A percentile compares a stretch with the other conserved stretches of the same genome.
Conservation (phyloP, 2,329 filamentous ascomycete species). For the Diplodia seriata region DNA sequence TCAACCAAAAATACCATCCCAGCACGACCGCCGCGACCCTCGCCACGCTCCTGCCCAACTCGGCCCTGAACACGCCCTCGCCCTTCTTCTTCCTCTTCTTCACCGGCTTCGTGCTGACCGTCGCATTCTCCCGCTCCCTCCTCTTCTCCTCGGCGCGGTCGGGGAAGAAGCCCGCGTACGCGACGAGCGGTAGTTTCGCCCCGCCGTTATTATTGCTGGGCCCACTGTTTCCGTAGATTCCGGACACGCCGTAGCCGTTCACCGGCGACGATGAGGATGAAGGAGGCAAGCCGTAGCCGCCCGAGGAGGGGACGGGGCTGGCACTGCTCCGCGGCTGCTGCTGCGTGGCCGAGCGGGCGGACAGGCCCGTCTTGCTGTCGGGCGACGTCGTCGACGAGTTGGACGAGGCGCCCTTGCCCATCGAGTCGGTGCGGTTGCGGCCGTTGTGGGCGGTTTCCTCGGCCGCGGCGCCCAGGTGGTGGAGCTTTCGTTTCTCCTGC, state of each 20-base stretch:
- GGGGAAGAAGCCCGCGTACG: conserved; percentile 53
- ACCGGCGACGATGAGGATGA: conserved; percentile 3
- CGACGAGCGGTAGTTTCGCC: conserved; percentile 43
- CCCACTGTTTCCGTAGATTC: not conserved
- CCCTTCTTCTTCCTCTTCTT: conserved; percentile 42
- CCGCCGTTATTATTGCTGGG: conserved; percentile 35
- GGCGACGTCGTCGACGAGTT: conserved; percentile 43
- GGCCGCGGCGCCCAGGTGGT: conserved; percentile 11
- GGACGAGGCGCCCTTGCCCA: conserved; percentile 38
- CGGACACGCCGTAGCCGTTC: not conserved
- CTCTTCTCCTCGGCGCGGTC: conserved; percentile 41
- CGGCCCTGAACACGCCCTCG: conserved; percentile 59
- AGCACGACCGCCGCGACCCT: conserved; percentile 69
- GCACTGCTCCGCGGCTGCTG: conserved; percentile 34
- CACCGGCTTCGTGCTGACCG: conserved; percentile 38
- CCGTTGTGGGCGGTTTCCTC: not conserved
- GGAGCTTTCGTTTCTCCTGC: conserved; percentile 37
- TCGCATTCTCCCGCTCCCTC: conserved; percentile 36
- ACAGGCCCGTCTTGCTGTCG: conserved; percentile 38
- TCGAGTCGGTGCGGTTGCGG: conserved; percentile 33
- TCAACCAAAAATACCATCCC: conserved; percentile 70
- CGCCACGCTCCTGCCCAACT: conserved; percentile 68
- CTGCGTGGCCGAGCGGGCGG: conserved; percentile 37
- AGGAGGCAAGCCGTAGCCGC: conserved; percentile 42
- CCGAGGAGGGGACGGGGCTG: conserved; percentile 40